Evolutionary conservation across 2,329 filamentous ascomycete species (phyloP).

Genomic region (Chaetomium globosum): DNA sequence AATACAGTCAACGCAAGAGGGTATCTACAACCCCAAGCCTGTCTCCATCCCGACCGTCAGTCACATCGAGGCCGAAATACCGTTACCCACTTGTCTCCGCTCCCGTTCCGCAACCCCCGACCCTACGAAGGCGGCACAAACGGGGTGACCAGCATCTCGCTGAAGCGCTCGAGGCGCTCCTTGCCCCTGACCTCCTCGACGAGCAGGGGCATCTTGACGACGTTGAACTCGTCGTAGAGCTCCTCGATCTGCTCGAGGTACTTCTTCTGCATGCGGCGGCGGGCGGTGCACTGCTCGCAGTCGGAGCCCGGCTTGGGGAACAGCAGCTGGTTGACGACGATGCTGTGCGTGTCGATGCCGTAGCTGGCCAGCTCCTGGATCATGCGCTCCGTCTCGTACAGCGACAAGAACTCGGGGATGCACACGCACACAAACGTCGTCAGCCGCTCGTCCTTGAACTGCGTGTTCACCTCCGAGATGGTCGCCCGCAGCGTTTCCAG

Average conservation of each 20-base stretch:
- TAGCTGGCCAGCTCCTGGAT: constrained; percentile 95
- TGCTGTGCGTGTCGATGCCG: constrained; percentile 92
- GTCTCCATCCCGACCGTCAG: background rate
- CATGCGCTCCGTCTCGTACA: constrained; percentile 99
- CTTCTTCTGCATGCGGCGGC: constrained; percentile 98
- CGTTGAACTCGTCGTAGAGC: constrained; percentile 97
- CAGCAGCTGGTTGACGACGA: constrained; percentile 96
- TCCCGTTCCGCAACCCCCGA: background rate
- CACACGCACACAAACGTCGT: constrained; percentile 98
- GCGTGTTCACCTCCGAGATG: constrained; percentile 92
- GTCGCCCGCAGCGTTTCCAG: constrained; percentile 91
- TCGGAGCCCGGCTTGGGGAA: constrained; percentile 83
- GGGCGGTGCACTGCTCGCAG: constrained; percentile 93
- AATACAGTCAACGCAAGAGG: background rate
- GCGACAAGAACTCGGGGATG: constrained; percentile 92
- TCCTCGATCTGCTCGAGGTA: constrained; percentile 99
- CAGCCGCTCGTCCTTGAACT: constrained; percentile 95
- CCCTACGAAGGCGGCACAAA: constrained; percentile 64
- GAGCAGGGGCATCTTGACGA: constrained; percentile 95
- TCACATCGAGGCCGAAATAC: background rate
- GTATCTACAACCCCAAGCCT: background rate
- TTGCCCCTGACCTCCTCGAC: constrained; percentile 96
- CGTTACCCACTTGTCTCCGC: background rate
- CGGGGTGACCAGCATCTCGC: constrained; percentile 77
- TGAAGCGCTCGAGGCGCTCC: constrained; percentile 89